Evolutionary conservation across 176 grass and related monocot genomes (phyloP), one percentile per base, ranked within the genome.

Genomic region (Ensete ventricosum): DNA sequence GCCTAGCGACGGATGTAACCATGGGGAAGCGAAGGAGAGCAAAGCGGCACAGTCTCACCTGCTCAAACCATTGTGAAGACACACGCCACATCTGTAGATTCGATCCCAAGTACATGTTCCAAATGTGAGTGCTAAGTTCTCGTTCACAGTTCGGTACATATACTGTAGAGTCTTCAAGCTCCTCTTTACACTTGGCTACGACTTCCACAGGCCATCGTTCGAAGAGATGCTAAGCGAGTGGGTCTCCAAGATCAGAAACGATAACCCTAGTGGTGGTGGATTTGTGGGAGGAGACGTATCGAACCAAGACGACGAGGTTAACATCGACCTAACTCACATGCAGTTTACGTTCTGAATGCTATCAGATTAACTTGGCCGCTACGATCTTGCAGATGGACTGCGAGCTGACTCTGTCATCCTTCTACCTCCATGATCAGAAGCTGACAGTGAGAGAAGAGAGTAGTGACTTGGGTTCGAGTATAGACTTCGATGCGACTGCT

Each of bases 191-290:
- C 14, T 34, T 16, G 13, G 34, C 27, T 13, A 43, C 26, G 11
- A 43, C 12, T 55, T 14, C 11, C 52, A 14, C 72, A 74, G 72
- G 23, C 6, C 52, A 27, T 19, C 72, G 16, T 74, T 57, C 16
- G 72, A 57, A 13, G 5, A 74, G 52, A 19, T 74, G 72, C 53
- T 74, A 22, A 57, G 72, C 3, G 23, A 54, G 51, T 73, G 71
- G 71, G 21, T 23, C 7, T 14, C 21, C 11, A 25, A 54, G 71
- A 54, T 8, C 50, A 43, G 34, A 43, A 43, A 43, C 34, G 5
- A 3, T 4, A 3, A 43, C 34, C 34, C 4, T 43, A 43, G 34
- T 43, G 34, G 34, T 43, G 34, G 34, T 43, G 34, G 34, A 43
- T 43, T 43, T 5, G 34, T 43, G 6, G 34, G 34, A 43, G 34